Evolutionary conservation across 345 rosid species (phyloP).

Genomic region (Populus nigra): DNA sequence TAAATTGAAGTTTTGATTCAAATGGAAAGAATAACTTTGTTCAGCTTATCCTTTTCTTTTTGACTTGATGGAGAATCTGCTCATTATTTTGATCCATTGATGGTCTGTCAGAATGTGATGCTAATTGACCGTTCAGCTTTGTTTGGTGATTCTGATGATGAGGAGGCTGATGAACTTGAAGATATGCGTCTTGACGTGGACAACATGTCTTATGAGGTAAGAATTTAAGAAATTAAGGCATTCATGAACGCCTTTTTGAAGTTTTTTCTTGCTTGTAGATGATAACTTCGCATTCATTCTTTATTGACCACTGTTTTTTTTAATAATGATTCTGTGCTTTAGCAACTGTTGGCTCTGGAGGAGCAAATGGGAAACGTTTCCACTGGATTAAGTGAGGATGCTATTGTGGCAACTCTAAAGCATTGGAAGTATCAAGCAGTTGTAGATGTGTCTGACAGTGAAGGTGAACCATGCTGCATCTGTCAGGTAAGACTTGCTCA

Average conservation of each 20-base stretch:
- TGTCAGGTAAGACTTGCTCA: conserved; percentile 37
- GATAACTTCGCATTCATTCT: background rate
- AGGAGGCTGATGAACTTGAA: background rate
- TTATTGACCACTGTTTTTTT: background rate
- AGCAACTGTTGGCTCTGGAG: conserved; percentile 35
- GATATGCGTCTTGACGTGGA: conserved; percentile 32
- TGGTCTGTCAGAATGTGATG: conserved; percentile 21
- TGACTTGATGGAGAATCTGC: background rate
- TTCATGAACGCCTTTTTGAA: background rate
- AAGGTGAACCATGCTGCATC: conserved; percentile 31
- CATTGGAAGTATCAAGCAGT: conserved; percentile 9
- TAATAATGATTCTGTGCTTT: background rate
- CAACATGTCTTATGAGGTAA: conserved; percentile 40
- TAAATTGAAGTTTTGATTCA: background rate
- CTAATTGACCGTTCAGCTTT: conserved; percentile 8
- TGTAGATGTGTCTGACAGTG: background rate
- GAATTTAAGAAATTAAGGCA: background rate
- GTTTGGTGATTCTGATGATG: conserved; percentile 2
- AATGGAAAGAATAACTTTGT: background rate
- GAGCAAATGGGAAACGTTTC: conserved; percentile 26
- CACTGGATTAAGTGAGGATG: conserved; percentile 30
- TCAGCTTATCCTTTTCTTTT: background rate
- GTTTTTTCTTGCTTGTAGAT: background rate
- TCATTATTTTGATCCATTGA: background rate
- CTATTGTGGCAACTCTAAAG: conserved; percentile 18